Evolutionary conservation across 202 grass and related monocot genomes (phyloP), one percentile per base, ranked within the genome.

Genomic region (Setaria viridis): DNA sequence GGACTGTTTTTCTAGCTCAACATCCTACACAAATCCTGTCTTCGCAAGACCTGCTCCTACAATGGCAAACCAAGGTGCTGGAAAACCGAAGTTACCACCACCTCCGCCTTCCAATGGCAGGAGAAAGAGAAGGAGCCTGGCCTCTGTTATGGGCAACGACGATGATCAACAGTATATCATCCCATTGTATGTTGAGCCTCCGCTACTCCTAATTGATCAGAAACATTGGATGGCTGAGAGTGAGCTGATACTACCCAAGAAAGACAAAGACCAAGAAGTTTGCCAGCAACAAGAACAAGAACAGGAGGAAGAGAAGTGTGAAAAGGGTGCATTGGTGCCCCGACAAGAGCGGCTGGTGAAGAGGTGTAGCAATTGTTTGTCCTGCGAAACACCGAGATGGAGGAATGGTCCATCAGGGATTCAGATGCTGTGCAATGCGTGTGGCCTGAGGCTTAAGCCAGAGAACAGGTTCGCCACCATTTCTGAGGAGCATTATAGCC

Each of bases 161-260:
- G 76, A 84, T 70, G 77, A 90, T 4, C 54, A 88, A 56, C 74
- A 76, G 10, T 85, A 34, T 81, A 42, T 66, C 41, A 34, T 81
- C 39, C 55, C 70, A 3, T 70, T 85, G 60, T 78, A 83, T 79
- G 49, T 86, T 64, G 91, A 88, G 76, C 90, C 87, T 48, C 82
- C 86, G 0, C 70, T 90, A n/a, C 90, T 89, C 64, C 59, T 88
- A 20, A 89, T 88, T 20, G 86, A 99, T 68, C 97, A 89, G 70
- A 90, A 93, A 55, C 59, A 94, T 41, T 99, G 97, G 97, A 70
- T 99, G 57, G 97, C 97, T 43, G 97, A 99, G 78, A 99, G 97
- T 46, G 93, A 99, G 85, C 91, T 95, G 82, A 87, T 99, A 81
- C 83, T 88, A 80, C 93, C 89, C 57, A 90, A 87, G 85, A 86